Conservation (phyloP, 192 early-diverging fungal species). For the Anaeromyces robustus region DNA sequence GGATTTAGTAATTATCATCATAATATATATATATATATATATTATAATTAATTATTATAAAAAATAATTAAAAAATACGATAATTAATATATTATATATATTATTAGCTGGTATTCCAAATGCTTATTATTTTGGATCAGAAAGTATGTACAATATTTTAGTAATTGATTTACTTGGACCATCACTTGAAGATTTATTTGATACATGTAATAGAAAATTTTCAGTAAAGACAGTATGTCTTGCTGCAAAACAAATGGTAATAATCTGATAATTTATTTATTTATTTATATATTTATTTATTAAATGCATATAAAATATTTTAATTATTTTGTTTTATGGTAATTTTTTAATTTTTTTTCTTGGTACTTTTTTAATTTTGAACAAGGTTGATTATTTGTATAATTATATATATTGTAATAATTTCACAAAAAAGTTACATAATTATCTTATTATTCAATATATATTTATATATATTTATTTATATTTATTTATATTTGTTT, state of each 20-base stretch:
- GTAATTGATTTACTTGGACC: conserved; percentile 90
- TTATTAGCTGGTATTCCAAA: conserved; percentile 63
- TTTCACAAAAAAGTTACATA: no score
- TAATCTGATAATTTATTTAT: no score
- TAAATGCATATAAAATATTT: conserved; percentile 4
- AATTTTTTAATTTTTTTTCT: no score
- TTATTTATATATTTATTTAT: conserved; percentile 1
- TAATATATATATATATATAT: background rate
- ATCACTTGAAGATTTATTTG: conserved; percentile 89
- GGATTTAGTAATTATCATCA: conserved; percentile 16
- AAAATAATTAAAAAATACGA: no score
- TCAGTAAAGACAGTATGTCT: conserved; percentile 87
- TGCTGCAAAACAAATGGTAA: conserved; percentile 88
- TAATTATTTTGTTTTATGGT: no score
- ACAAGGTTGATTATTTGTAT: no score
- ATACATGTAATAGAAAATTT: conserved; percentile 84
- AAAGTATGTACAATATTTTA: conserved; percentile 87
- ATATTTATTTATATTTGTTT: no score
- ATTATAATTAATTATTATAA: background rate
- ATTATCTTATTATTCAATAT: no score
- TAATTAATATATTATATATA: background rate
- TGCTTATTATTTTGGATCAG: conserved; percentile 92
- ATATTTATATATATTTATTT: no score
- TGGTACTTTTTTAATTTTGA: no score
- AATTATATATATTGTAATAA: no score